phyloP scores from a whole-genome alignment of 2,329 filamentous ascomycete genomes.

The Drechslerella dactyloides region DNA sequence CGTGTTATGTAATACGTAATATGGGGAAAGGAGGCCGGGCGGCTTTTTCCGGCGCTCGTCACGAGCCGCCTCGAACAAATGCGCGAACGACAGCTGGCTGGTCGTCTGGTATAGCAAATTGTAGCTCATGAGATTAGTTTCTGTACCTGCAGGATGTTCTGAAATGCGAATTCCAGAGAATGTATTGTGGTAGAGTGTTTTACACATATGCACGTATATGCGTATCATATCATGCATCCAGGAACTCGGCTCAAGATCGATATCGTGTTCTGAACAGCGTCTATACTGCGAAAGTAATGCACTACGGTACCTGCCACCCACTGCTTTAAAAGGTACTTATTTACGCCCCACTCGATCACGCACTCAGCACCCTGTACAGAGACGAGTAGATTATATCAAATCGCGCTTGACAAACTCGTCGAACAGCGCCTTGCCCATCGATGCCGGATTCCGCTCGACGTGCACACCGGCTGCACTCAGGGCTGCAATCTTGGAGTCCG shows the following conservation, averaged over 20 bases:
- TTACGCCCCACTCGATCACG: neutral
- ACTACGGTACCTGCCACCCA: conserved; percentile 8
- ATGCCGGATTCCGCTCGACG: conserved; percentile 91
- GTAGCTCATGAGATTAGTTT: neutral
- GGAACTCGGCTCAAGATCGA: neutral
- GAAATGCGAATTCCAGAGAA: too few relatives aligned
- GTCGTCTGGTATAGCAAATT: too few relatives aligned
- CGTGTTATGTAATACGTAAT: conserved; percentile 20
- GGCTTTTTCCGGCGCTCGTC: conserved; percentile 30
- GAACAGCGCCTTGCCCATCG: conserved; percentile 90
- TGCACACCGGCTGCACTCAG: conserved; percentile 92
- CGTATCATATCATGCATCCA: too few relatives aligned
- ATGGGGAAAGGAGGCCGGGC: conserved; percentile 48
- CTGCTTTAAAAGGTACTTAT: too few relatives aligned
- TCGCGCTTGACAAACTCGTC: conserved; percentile 96
- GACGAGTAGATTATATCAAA: conserved; percentile 72
- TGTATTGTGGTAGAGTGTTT: too few relatives aligned
- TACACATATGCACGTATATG: too few relatives aligned
- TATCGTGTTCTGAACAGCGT: neutral
- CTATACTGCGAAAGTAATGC: neutral
- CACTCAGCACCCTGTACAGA: neutral
- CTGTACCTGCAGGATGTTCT: too few relatives aligned
- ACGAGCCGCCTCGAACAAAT: conserved; percentile 11
- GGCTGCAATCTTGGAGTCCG: conserved; percentile 96
- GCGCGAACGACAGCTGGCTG: neutral